Evolutionary conservation across 2,329 filamentous ascomycete genomes (phyloP).

Genomic region (Colletotrichum gloeosporioides): DNA sequence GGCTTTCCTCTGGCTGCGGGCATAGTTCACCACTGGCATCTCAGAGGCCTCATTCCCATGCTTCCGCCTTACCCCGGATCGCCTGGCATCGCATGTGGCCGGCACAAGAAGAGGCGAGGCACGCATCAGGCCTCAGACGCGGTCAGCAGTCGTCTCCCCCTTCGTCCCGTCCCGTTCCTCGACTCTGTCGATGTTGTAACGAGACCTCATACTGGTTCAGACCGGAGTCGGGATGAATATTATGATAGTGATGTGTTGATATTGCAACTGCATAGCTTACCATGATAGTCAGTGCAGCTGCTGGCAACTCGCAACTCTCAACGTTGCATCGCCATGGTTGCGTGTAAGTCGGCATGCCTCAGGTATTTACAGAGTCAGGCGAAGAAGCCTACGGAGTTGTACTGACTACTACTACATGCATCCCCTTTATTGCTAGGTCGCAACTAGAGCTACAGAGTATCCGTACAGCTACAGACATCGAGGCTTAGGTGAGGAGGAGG

Average conservation of each 20-base stretch:
- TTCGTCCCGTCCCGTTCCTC: neutral
- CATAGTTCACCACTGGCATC: neutral
- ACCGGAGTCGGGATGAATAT: neutral
- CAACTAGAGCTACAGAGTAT: neutral
- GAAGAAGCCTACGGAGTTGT: neutral
- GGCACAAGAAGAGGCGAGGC: neutral
- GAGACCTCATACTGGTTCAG: neutral
- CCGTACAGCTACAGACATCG: neutral
- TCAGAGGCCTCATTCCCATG: neutral
- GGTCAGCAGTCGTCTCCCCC: neutral
- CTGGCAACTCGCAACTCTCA: constrained; percentile 7
- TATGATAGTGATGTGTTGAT: neutral
- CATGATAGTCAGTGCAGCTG: neutral
- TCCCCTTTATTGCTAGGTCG: neutral
- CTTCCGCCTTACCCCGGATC: neutral
- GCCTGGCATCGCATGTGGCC: neutral
- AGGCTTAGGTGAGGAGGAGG: neutral
- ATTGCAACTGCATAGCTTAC: neutral
- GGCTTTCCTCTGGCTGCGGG: neutral
- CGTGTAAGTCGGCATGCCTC: neutral
- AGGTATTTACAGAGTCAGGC: neutral
- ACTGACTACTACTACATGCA: neutral
- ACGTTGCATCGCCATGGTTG: neutral
- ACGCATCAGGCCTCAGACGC: neutral
- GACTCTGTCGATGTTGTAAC: neutral